Evolutionary conservation across 148 eudicot genomes (phyloP).

Genomic region (Amaranthus palmeri): DNA sequence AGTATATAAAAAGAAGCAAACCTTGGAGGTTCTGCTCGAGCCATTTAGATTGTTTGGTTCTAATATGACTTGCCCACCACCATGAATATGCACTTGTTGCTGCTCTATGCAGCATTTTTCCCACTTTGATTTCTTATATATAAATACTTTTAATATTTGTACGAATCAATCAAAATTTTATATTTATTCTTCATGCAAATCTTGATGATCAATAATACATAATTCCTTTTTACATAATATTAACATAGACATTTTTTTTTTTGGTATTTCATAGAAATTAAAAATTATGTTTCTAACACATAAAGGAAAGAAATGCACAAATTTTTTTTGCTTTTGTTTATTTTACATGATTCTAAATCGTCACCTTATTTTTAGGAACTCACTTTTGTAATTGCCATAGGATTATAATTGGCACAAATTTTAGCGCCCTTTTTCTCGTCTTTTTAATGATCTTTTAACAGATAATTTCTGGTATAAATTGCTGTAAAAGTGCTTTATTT

Average conservation of each 20-base stretch:
- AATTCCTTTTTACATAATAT: not conserved
- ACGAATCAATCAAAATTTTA: not conserved
- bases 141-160: not conserved
- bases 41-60: constrained; percentile 93
- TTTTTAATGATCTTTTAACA: no score
- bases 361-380: constrained; percentile 21
- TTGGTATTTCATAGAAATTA: not conserved
- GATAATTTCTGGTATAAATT: no score
- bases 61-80: constrained; percentile 94
- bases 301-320: constrained; percentile 1
- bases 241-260: not conserved
- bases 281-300: not conserved
- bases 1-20: constrained; percentile 14
- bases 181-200: not conserved
- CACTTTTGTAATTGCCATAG: constrained; percentile 8
- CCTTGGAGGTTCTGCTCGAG: constrained; percentile 77
- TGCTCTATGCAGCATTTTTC: constrained; percentile 77
- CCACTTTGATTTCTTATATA: constrained; percentile 7
- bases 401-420: not conserved
- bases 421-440: no score
- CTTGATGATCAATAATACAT: not conserved
- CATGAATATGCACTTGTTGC: constrained; percentile 82
- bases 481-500: no score
- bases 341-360: constrained; percentile 8
- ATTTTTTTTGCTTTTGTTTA: constrained; percentile 11